Conservation (phyloP, 257 asterid genomes). For the Fraxinus quadrangulata region DNA sequence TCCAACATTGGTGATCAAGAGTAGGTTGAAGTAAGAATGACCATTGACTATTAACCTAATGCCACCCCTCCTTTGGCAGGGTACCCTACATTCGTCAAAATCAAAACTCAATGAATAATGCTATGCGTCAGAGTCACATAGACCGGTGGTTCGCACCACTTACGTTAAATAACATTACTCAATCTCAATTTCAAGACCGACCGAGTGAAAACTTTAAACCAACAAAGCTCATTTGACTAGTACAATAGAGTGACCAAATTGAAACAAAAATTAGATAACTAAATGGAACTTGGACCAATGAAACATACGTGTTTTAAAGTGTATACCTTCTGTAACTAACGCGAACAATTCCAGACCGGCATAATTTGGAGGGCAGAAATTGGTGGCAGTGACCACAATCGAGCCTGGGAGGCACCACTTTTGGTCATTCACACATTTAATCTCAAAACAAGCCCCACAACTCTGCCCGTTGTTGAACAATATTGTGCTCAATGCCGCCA, state of each 20-base stretch:
- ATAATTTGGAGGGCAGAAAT: slow-evolving; percentile 45
- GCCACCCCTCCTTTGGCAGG: slow-evolving; percentile 55
- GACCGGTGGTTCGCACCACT: too few relatives aligned
- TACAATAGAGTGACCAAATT: too few relatives aligned
- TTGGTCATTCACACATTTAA: slow-evolving; percentile 34
- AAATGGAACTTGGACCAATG: too few relatives aligned
- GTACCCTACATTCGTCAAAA: slow-evolving; percentile 33
- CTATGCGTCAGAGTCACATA: too few relatives aligned
- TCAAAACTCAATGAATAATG: background rate
- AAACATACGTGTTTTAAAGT: background rate
- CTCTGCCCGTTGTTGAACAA: slow-evolving; percentile 43
- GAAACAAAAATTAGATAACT: too few relatives aligned
- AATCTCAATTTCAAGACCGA: too few relatives aligned
- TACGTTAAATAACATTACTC: too few relatives aligned
- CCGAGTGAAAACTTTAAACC: too few relatives aligned
- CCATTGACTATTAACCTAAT: slow-evolving; percentile 56
- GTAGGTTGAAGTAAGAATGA: slow-evolving; percentile 58
- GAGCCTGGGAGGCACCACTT: slow-evolving; percentile 33
- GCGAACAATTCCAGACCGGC: slow-evolving; percentile 53
- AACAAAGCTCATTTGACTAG: too few relatives aligned
- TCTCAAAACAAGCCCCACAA: slow-evolving; percentile 49
- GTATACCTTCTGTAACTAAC: slow-evolving; percentile 37
- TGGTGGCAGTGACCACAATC: slow-evolving; percentile 43
- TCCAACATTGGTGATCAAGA: slow-evolving; percentile 53
- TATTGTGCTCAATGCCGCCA: slow-evolving; percentile 44